Percentiles rank a stretch among this genome's conserved stretches.
These are phyloP conservation scores for Ogataea pilisensis DNA, from an alignment of 805 yeast genomes.

Conservation along the genomic window DNA sequence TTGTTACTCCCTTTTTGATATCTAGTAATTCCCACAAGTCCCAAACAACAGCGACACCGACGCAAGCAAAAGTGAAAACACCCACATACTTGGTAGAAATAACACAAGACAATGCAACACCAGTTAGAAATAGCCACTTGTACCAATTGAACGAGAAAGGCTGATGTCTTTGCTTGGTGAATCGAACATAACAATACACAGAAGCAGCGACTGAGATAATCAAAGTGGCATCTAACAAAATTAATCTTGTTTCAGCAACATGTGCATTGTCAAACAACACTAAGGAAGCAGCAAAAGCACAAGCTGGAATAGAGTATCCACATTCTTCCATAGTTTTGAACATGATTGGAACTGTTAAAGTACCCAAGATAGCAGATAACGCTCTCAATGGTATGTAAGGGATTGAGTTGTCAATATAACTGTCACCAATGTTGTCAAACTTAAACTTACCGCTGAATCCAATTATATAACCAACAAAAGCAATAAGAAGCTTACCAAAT, in stretches of 20 bases:
- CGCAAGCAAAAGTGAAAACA: conserved; percentile 79
- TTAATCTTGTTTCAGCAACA: conserved; percentile 83
- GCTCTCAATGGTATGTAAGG: conserved; percentile 84
- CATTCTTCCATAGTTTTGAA: conserved; percentile 83
- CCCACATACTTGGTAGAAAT: conserved; percentile 97
- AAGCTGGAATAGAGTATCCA: conserved; percentile 72
- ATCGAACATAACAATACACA: conserved; percentile 72
- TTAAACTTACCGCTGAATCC: conserved; percentile 93
- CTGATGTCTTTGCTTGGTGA: conserved; percentile 59
- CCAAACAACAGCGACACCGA: conserved; percentile 80
- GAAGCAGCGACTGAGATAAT: conserved; percentile 79
- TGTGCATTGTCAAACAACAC: conserved; percentile 90
- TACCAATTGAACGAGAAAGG: conserved; percentile 81
- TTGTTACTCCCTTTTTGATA: conserved; percentile 56
- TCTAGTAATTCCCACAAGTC: conserved; percentile 91
- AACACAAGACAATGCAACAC: conserved; percentile 82
- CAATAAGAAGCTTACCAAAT: conserved; percentile 89
- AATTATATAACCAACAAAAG: conserved; percentile 80
- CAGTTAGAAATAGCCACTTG: conserved; percentile 81
- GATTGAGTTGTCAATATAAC: conserved; percentile 70
- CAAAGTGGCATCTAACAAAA: conserved; percentile 86
- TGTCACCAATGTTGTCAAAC: conserved; percentile 85
- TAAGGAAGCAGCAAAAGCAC: conserved; percentile 69
- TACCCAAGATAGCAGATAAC: conserved; percentile 75
- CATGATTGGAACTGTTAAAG: conserved; percentile 77